Percentiles rank a stretch among this genome's conserved stretches.
These are phyloP conservation scores for Asterophora parasitica DNA, from an alignment of 768 basidiomycete species.

Conservation along the genomic window DNA sequence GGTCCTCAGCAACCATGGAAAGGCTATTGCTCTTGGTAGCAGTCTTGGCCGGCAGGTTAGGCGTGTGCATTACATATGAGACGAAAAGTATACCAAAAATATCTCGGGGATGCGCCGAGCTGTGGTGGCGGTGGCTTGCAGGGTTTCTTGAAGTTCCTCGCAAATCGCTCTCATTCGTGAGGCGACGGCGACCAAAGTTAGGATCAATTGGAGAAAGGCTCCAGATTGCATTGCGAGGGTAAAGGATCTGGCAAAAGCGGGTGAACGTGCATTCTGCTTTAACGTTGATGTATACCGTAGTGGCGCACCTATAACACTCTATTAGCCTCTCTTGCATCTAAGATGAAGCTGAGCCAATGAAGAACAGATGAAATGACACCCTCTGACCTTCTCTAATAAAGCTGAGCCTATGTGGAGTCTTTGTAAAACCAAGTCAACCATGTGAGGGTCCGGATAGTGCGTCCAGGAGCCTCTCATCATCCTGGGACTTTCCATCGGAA, in stretches of 20 bases:
- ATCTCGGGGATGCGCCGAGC: constrained; percentile 24
- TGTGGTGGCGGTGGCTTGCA: constrained; percentile 25
- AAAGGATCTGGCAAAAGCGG: constrained; percentile 44
- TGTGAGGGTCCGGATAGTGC: constrained; percentile 41
- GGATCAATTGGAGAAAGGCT: constrained; percentile 65
- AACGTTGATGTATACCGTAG: not conserved
- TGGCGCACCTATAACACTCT: constrained; percentile 48
- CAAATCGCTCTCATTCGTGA: constrained; percentile 50
- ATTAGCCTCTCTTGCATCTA: constrained; percentile 16
- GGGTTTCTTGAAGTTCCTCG: constrained; percentile 36
- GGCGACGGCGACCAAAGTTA: constrained; percentile 56
- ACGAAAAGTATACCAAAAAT: constrained; percentile 26
- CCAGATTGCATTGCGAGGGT: constrained; percentile 63
- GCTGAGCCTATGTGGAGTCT: constrained; percentile 30
- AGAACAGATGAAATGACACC: not conserved
- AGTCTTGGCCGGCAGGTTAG: not conserved
- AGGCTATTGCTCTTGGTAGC: not conserved
- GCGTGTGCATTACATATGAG: not conserved
- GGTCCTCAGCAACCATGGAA: not conserved
- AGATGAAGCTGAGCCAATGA: not conserved
- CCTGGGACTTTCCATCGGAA: constrained; percentile 40
- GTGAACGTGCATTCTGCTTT: not conserved
- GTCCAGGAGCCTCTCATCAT: constrained; percentile 61
- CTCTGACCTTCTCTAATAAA: constrained; percentile 44
- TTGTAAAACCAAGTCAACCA: constrained; percentile 29